Evolutionary conservation across 345 rosid genomes (phyloP).

Genomic region (Atalantia buxifolia): DNA sequence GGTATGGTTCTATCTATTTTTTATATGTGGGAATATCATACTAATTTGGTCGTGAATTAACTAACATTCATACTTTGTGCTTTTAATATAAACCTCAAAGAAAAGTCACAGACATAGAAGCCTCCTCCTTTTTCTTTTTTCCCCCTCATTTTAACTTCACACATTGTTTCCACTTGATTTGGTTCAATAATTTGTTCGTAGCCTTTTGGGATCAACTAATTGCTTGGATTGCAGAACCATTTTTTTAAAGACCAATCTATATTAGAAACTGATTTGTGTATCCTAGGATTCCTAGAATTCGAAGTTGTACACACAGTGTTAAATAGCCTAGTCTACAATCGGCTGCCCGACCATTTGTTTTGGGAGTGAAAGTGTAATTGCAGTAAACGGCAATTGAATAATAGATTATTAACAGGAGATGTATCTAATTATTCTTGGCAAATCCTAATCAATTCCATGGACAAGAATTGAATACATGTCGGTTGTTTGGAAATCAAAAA

Average conservation of each 20-base stretch:
- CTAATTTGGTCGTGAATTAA: neutral
- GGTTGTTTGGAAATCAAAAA: neutral
- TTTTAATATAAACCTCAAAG: neutral
- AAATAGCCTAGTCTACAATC: neutral
- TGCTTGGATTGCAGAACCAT: neutral
- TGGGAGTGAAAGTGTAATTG: neutral
- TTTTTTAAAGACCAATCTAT: neutral
- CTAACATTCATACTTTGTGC: neutral
- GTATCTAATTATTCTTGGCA: neutral
- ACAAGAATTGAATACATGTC: neutral
- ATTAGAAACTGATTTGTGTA: neutral
- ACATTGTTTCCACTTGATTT: neutral
- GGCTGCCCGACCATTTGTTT: neutral
- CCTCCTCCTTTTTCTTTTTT: neutral
- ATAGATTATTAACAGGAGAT: neutral
- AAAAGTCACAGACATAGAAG: neutral
- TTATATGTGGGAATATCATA: neutral
- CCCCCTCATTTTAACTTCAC: neutral
- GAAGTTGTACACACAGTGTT: neutral
- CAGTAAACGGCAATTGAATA: neutral
- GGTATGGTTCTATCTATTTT: conserved; percentile 36
- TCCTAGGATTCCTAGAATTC: neutral
- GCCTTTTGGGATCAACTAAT: neutral
- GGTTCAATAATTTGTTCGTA: neutral
- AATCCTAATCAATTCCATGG: neutral